phyloP scores from a whole-genome alignment of 768 basidiomycete species.

The Mycena vitilis region DNA sequence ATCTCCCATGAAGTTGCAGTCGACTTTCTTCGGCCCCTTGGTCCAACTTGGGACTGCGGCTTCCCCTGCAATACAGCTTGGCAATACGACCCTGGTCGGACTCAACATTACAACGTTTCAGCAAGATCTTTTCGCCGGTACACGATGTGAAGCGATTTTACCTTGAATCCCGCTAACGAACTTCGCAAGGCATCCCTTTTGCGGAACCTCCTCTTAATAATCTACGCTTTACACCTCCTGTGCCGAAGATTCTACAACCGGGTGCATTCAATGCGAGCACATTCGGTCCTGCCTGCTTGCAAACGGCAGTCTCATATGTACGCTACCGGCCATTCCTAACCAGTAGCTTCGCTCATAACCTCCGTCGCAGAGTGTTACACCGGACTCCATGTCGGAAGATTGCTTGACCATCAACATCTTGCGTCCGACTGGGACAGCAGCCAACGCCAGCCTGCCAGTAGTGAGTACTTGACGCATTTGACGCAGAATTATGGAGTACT shows the following conservation, averaged over 20 bases:
- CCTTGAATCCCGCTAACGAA: background rate
- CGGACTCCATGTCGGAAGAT: slow-evolving; percentile 7
- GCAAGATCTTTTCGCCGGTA: background rate
- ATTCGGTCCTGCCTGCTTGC: background rate
- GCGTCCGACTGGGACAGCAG: background rate
- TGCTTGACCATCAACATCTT: slow-evolving; percentile 8
- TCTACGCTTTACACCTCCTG: background rate
- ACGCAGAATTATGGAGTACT: background rate
- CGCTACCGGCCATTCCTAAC: no score
- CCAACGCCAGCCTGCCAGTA: background rate
- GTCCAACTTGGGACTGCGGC: no score
- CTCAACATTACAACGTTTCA: background rate
- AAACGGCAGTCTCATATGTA: background rate
- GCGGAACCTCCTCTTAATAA: slow-evolving; percentile 1
- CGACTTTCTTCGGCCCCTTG: no score
- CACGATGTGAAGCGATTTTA: background rate
- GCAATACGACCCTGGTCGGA: background rate
- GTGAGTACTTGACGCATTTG: slow-evolving; percentile 1
- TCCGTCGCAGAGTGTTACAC: no score
- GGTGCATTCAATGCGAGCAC: background rate
- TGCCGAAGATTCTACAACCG: background rate
- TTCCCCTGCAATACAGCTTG: background rate
- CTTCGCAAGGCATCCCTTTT: background rate
- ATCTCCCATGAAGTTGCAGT: no score
- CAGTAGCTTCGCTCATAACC: no score